Conservation (phyloP, 2,329 filamentous ascomycete genomes). For the Pseudophaeomoniella oleicola region DNA sequence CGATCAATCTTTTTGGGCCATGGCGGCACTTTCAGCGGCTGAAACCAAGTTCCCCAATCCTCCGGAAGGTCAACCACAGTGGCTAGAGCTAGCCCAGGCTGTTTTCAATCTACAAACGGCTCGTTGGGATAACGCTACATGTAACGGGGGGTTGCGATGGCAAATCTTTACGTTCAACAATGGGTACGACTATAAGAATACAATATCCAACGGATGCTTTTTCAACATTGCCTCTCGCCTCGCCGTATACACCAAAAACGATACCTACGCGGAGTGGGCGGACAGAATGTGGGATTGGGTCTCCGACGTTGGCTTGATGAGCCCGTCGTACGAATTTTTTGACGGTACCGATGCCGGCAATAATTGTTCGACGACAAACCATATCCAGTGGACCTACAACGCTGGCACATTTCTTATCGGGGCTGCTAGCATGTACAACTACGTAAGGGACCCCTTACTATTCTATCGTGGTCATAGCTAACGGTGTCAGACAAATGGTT, state of each 20-base stretch:
- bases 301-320: conserved; percentile 33
- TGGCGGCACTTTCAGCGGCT: conserved; percentile 64
- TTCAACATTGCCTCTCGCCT: conserved; percentile 51
- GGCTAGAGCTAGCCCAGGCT: conserved; percentile 64
- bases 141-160: conserved; percentile 67
- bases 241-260: conserved; percentile 63
- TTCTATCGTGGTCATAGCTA: background rate
- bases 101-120: conserved; percentile 65
- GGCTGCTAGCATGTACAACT: conserved; percentile 42
- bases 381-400: conserved; percentile 44
- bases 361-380: conserved; percentile 36
- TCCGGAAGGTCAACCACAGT: conserved; percentile 47
- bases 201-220: conserved; percentile 42
- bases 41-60: conserved; percentile 64
- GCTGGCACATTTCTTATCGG: conserved; percentile 40
- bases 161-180: conserved; percentile 69
- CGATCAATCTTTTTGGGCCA: conserved; percentile 67
- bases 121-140: conserved; percentile 54
- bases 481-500: conserved; percentile 18
- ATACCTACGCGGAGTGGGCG: conserved; percentile 66
- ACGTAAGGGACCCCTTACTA: conserved; percentile 16
- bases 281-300: conserved; percentile 48
- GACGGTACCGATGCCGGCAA: conserved; percentile 38
- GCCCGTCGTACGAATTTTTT: conserved; percentile 34
- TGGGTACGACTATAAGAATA: conserved; percentile 47